Evolutionary conservation across 495 filamentous ascomycete genomes (phyloP), one percentile per base, ranked within the genome.

Genomic region (Neurospora sp.): DNA sequence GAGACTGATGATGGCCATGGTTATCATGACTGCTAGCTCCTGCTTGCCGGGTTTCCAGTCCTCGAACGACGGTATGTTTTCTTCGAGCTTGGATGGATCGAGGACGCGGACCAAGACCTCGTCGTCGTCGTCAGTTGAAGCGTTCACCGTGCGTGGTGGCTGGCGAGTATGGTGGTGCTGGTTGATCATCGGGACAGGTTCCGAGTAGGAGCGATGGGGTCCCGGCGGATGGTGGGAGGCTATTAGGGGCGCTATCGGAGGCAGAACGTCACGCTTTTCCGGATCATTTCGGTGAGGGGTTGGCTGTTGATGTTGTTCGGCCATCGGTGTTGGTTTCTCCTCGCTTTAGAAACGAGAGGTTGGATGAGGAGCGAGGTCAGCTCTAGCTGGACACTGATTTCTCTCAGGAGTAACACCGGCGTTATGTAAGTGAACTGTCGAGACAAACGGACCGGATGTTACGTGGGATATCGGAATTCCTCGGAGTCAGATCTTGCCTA

Each of bases 1-100:
- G 41, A 89, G 79, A 37, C 82, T 84, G 14, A 85, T 77, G 44
- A 86, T 22, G n/a, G 80, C 77, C n/a, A 87, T 73, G 8, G 80
- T 82, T 45, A 79, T 69, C 72, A 87, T 83, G 20, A 86, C 79
- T 12, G 80, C 78, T 7, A 76, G 80, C 72, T 83, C 82, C 37
- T 81, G 75, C 39, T 69, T 79, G 10, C 76, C 76, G 0, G 82
- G 81, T 59, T 78, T 75, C 83, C 83, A 83, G 5, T 79, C 74
- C 16, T n/a, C 73, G 69, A 79, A 80, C 12, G 69, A 22, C 1
- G 68, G n/a, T 70, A 69, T 53, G 6, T 72, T 70, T 68, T 69
- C n/a, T 16, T 78, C 78, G 22, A 77, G 69, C 20, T 70, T 68
- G 27, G 45, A 12, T 3, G 53, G 69, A 6, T 76, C 74, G 1